A percentile compares a stretch with the other conserved stretches of the same genome.
phyloP scores from a whole-genome alignment of 805 yeast species.

The Pichia occidentalis region DNA sequence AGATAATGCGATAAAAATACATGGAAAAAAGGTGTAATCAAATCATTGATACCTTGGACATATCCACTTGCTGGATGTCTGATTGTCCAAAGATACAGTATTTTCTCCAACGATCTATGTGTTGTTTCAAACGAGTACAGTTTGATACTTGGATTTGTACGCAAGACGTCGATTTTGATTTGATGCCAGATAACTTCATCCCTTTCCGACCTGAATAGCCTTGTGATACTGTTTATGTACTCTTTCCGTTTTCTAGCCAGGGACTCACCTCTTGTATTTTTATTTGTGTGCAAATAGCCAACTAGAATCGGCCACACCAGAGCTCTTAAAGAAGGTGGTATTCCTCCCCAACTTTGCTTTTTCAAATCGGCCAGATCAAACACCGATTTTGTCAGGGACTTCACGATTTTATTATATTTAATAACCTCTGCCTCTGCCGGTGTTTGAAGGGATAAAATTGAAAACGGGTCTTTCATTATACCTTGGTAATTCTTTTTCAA shows the following conservation, averaged over 20 bases:
- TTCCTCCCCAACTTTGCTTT: slow-evolving; percentile 89
- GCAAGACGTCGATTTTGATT: slow-evolving; percentile 86
- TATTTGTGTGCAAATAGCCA: slow-evolving; percentile 86
- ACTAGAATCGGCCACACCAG: slow-evolving; percentile 82
- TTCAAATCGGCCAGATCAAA: slow-evolving; percentile 67
- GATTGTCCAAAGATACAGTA: slow-evolving; percentile 89
- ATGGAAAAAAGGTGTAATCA: slow-evolving; percentile 89
- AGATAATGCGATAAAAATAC: slow-evolving; percentile 70
- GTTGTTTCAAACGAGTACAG: slow-evolving; percentile 64
- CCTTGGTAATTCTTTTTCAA: slow-evolving; percentile 29
- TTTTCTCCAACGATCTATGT: slow-evolving; percentile 72
- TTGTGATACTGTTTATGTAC: slow-evolving; percentile 66
- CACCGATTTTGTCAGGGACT: slow-evolving; percentile 44
- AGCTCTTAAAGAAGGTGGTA: slow-evolving; percentile 76
- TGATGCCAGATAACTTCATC: slow-evolving; percentile 91
- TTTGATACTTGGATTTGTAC: slow-evolving; percentile 82
- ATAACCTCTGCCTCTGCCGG: slow-evolving; percentile 39
- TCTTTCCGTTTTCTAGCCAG: slow-evolving; percentile 78
- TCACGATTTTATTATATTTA: slow-evolving; percentile 61
- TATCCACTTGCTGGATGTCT: slow-evolving; percentile 97
- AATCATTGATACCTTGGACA: slow-evolving; percentile 95
- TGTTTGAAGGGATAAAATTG: slow-evolving; percentile 27
- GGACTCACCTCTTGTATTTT: slow-evolving; percentile 63
- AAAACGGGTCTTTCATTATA: slow-evolving; percentile 38
- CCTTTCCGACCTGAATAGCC: slow-evolving; percentile 49